Evolutionary conservation across 164 flowering plant genomes (phyloP).

Genomic region (Umbellularia californica): DNA sequence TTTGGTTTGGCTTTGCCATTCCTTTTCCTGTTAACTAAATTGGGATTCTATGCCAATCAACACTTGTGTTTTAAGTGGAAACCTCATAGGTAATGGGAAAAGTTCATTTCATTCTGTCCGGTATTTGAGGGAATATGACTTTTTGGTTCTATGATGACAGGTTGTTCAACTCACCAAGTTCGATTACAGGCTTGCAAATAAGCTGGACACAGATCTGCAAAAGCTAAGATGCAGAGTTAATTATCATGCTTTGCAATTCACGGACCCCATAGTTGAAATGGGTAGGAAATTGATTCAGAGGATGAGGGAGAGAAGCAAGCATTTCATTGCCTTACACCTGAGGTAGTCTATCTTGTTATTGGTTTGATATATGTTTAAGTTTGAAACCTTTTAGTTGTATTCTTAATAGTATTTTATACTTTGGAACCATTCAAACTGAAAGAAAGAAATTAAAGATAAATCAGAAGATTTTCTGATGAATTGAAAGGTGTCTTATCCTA

Average conservation of each 20-base stretch:
- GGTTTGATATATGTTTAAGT: neutral
- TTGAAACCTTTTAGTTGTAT: neutral
- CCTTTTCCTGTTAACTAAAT: no score
- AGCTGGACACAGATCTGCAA: constrained; percentile 64
- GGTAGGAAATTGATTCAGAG: constrained; percentile 50
- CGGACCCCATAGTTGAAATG: constrained; percentile 58
- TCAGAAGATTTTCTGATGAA: neutral
- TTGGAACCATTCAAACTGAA: neutral
- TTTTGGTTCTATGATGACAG: constrained; percentile 27
- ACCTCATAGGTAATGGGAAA: no score
- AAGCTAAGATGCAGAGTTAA: constrained; percentile 90
- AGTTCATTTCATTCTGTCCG: no score
- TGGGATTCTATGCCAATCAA: no score
- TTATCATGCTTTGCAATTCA: constrained; percentile 78
- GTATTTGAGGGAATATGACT: neutral
- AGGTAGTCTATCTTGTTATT: constrained; percentile 37
- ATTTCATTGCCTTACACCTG: constrained; percentile 78
- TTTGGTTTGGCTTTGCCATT: no score
- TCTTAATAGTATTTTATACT: neutral
- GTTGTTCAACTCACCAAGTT: constrained; percentile 79
- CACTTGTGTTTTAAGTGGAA: no score
- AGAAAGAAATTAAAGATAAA: no score
- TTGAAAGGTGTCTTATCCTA: constrained; percentile 23
- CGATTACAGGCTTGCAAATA: constrained; percentile 84
- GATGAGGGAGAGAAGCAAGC: constrained; percentile 67